A percentile compares a stretch with the other conserved stretches of the same genome.
Evolutionary conservation across 2,329 filamentous ascomycete genomes (phyloP).

Genomic region (Colletotrichum liriopes): DNA sequence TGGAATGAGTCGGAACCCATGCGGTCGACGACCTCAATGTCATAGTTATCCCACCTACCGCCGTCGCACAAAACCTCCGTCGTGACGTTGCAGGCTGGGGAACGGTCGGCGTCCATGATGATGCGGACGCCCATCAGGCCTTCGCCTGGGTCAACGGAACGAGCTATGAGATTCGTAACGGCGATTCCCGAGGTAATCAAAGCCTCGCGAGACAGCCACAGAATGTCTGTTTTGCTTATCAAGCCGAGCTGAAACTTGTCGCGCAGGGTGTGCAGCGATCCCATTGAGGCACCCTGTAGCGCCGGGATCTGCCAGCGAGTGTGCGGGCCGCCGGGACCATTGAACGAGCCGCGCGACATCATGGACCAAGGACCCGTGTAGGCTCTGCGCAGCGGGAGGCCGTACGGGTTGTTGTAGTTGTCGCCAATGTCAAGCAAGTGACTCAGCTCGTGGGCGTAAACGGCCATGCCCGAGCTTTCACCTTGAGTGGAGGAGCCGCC

Average conservation of each 20-base stretch:
- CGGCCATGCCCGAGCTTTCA: constrained; percentile 68
- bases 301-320: constrained; percentile 68
- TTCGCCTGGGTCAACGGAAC: constrained; percentile 59
- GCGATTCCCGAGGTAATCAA: constrained; percentile 60
- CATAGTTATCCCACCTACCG: constrained; percentile 65
- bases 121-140: constrained; percentile 64
- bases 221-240: constrained; percentile 58
- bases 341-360: constrained; percentile 67
- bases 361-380: constrained; percentile 69
- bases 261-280: constrained; percentile 67
- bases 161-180: constrained; percentile 63
- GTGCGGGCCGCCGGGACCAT: constrained; percentile 68
- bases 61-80: constrained; percentile 66
- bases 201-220: constrained; percentile 60
- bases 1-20: constrained; percentile 69
- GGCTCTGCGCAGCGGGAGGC: constrained; percentile 59
- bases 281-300: constrained; percentile 63
- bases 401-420: constrained; percentile 71
- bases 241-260: constrained; percentile 69
- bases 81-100: constrained; percentile 59
- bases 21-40: constrained; percentile 67
- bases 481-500: constrained; percentile 67
- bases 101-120: constrained; percentile 60
- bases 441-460: constrained; percentile 68
- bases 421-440: constrained; percentile 68